Conservation (phyloP, 176 grass and related monocot species). For the Oryza australiensis region DNA sequence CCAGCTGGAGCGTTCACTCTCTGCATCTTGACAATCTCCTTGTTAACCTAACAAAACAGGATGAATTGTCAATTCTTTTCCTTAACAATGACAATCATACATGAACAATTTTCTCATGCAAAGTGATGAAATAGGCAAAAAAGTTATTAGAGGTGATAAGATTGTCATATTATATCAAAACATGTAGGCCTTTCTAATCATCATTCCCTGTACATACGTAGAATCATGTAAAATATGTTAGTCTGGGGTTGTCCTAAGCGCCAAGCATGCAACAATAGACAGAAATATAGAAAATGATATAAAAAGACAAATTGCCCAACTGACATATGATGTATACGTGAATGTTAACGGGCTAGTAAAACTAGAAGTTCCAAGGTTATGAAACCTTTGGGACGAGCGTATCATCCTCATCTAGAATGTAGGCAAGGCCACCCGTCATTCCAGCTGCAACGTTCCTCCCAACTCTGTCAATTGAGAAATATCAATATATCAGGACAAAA, state of each 20-base stretch:
- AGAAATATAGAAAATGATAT: slow-evolving; percentile 3
- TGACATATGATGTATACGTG: not conserved
- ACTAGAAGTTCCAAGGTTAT: slow-evolving; percentile 27
- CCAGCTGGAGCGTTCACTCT: slow-evolving; percentile 98
- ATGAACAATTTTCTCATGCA: not conserved
- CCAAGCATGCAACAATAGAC: not conserved
- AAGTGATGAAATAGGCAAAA: not conserved
- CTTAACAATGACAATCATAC: not conserved
- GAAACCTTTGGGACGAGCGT: slow-evolving; percentile 83
- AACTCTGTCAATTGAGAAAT: slow-evolving; percentile 60
- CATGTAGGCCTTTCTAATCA: not conserved
- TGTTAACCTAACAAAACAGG: slow-evolving; percentile 71
- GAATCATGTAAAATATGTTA: not conserved
- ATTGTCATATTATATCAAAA: not conserved
- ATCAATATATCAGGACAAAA: slow-evolving; percentile 31
- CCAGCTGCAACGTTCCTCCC: slow-evolving; percentile 98
- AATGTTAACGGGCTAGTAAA: slow-evolving; percentile 4
- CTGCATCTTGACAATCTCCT: slow-evolving; percentile 99
- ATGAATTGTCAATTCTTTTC: not conserved
- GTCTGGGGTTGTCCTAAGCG: not conserved
- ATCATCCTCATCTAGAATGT: slow-evolving; percentile 98
- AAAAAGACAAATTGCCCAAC: not conserved
- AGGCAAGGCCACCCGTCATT: slow-evolving; percentile 98
- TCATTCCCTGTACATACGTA: not conserved
- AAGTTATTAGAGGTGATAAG: not conserved